These are phyloP conservation scores for Bjerkandera adusta DNA, from an alignment of 1,284 basidiomycete species.

Conservation along the genomic window DNA sequence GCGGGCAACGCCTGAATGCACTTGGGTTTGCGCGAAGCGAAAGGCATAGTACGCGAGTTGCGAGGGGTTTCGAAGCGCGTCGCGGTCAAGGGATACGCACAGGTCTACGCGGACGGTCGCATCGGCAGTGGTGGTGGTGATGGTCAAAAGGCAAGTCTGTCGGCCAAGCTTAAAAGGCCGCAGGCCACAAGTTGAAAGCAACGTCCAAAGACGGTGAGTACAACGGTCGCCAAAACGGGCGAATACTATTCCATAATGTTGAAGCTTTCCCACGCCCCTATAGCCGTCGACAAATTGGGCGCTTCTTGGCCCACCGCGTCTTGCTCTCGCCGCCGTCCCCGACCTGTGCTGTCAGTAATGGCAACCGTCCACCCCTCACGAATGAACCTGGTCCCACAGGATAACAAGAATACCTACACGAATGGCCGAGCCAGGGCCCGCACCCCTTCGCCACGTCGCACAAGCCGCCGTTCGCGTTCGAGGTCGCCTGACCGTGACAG, in stretches of 20 bases:
- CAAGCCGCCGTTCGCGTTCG: conserved; percentile 15
- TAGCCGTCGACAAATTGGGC: background rate
- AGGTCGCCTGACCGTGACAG: conserved; percentile 21
- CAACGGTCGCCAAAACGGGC: conserved; percentile 5
- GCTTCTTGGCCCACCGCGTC: background rate
- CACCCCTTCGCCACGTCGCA: conserved; percentile 27
- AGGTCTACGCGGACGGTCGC: too few relatives aligned
- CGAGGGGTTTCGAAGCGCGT: too few relatives aligned
- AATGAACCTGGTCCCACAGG: conserved; percentile 52
- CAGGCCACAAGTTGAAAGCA: too few relatives aligned
- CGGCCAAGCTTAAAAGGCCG: too few relatives aligned
- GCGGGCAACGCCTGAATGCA: conserved; percentile 28
- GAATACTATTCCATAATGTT: too few relatives aligned
- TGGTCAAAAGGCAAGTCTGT: too few relatives aligned
- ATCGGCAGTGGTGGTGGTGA: too few relatives aligned
- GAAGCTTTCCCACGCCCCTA: conserved; percentile 2
- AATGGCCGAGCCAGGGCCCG: conserved; percentile 20
- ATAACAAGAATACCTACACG: conserved; percentile 21
- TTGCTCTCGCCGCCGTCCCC: background rate
- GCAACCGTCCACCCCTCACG: conserved; percentile 65
- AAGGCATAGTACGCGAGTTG: too few relatives aligned
- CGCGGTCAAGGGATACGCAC: too few relatives aligned
- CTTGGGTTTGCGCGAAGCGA: conserved; percentile 1
- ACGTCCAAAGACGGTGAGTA: too few relatives aligned
- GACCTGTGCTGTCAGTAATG: conserved; percentile 34